These are phyloP conservation scores for Jaenimonas drosophilae DNA, from an alignment of 208 protist species.

Conservation along the genomic window DNA sequence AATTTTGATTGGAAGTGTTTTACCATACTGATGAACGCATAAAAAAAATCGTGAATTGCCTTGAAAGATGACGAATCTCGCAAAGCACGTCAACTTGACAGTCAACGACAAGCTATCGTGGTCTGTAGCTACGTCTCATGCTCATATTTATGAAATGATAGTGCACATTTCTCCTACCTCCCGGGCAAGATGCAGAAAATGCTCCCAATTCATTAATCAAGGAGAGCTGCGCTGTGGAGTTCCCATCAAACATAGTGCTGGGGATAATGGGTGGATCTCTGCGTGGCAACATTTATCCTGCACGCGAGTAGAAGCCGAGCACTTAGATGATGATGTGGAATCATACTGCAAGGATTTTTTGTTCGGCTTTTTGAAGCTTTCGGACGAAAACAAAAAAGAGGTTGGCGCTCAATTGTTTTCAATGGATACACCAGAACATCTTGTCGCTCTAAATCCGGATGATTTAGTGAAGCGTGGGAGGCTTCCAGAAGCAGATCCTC, in stretches of 20 bases:
- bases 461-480: slow-evolving; percentile 53
- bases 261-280: slow-evolving; percentile 83
- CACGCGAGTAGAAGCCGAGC: slow-evolving; percentile 25
- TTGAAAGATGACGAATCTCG: slow-evolving; percentile 41
- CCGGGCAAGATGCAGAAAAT: slow-evolving; percentile 76
- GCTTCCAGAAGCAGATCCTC: slow-evolving; percentile 38
- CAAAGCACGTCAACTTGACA: slow-evolving; percentile 43
- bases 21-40: background rate
- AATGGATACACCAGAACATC: slow-evolving; percentile 36
- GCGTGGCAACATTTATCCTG: slow-evolving; percentile 82
- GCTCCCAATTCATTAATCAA: slow-evolving; percentile 74
- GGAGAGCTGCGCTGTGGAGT: slow-evolving; percentile 69
- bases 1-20: background rate
- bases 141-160: slow-evolving; percentile 50
- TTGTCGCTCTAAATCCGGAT: slow-evolving; percentile 73
- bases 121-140: slow-evolving; percentile 24
- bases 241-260: slow-evolving; percentile 69
- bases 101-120: slow-evolving; percentile 54
- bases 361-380: slow-evolving; percentile 37
- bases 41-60: background rate
- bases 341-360: slow-evolving; percentile 18
- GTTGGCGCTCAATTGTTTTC: slow-evolving; percentile 56
- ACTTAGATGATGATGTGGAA: slow-evolving; percentile 11
- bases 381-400: slow-evolving; percentile 25
- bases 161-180: slow-evolving; percentile 52